Percentiles rank a stretch among this genome's conserved stretches.
Conservation (phyloP, 176 grass and related monocot species). For the Juncus effusus region DNA sequence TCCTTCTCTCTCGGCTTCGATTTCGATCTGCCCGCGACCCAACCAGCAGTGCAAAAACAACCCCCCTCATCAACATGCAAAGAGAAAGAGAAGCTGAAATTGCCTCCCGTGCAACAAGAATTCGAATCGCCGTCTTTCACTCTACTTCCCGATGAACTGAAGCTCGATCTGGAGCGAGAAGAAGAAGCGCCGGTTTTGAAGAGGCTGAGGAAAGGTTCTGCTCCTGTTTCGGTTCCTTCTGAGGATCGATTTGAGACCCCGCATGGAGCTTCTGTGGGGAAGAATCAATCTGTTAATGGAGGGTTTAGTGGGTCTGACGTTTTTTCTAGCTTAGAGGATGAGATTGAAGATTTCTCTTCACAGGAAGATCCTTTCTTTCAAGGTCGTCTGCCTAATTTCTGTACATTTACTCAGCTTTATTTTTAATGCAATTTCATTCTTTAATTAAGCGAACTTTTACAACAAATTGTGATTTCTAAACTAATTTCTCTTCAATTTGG, state of each 20-base stretch:
- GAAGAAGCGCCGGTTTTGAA: constrained; percentile 32
- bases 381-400: constrained; percentile 29
- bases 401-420: background rate
- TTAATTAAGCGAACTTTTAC: background rate
- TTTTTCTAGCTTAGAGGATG: constrained; percentile 42
- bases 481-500: background rate
- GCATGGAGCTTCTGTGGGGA: background rate
- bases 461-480: background rate
- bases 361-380: constrained; percentile 36
- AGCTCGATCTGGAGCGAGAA: constrained; percentile 15
- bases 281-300: constrained; percentile 24
- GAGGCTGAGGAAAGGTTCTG: constrained; percentile 44
- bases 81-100: background rate
- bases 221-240: constrained; percentile 11
- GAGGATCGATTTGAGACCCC: constrained; percentile 12
- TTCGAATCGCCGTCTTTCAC: constrained; percentile 41
- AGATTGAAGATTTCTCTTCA: constrained; percentile 49
- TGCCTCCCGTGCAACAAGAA: constrained; percentile 4
- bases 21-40: constrained; percentile 31
- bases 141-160: constrained; percentile 24
- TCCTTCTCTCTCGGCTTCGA: constrained; percentile 76
- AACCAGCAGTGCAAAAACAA: constrained; percentile 33
- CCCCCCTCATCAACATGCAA: background rate
- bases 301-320: background rate
- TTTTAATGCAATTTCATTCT: background rate